Conservation (phyloP, 78 protist genomes). For the Diacronema lutheri region DNA sequence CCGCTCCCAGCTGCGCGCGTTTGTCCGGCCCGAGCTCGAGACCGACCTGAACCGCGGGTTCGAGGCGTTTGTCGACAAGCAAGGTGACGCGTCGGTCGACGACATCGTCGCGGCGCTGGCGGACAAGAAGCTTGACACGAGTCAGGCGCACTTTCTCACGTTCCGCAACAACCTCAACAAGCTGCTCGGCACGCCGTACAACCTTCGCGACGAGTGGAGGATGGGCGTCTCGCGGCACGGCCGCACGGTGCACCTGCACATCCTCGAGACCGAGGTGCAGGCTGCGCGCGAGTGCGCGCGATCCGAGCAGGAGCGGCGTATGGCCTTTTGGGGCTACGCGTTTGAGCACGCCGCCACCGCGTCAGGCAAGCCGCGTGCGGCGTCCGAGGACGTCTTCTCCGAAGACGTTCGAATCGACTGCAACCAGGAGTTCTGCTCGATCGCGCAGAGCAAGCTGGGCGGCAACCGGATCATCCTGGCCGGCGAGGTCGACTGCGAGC, state of each 20-base stretch:
- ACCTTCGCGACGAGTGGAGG: neutral
- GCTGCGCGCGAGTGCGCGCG: neutral
- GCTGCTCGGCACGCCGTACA: neutral
- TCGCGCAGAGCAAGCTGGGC: neutral
- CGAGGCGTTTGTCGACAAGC: neutral
- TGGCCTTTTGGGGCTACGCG: neutral
- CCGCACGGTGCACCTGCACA: neutral
- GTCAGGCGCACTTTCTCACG: neutral
- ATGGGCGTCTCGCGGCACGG: neutral
- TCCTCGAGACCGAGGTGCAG: neutral
- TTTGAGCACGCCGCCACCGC: neutral
- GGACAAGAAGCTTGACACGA: too few species aligned
- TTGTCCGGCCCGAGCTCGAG: neutral
- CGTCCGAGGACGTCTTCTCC: too few species aligned
- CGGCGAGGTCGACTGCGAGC: neutral
- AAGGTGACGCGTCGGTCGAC: neutral
- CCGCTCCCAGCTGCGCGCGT: neutral
- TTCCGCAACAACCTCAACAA: neutral
- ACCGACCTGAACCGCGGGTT: neutral
- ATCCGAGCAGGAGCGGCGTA: neutral
- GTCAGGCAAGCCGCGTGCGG: neutral
- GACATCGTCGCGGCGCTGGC: neutral
- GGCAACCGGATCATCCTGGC: neutral
- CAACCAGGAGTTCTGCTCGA: neutral
- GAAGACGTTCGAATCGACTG: neutral